Evolutionary conservation across 345 rosid species (phyloP).

Genomic region (Eucalyptus regnans): DNA sequence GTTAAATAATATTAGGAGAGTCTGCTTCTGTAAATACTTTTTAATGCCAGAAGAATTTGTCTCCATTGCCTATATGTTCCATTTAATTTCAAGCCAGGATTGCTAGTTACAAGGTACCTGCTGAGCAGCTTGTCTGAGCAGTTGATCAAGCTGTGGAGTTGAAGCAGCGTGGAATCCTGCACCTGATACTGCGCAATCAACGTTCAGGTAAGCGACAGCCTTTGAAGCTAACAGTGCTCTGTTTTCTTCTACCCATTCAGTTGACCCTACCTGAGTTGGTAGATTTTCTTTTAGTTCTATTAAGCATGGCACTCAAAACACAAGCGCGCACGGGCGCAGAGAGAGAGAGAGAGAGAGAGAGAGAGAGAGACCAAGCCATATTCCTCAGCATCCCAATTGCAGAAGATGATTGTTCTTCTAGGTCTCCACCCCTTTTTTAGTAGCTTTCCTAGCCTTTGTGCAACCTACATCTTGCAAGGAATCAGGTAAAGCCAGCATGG

Average conservation of each 20-base stretch:
- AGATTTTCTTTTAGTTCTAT: not conserved
- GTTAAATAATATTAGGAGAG: not conserved
- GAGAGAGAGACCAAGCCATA: slow-evolving; percentile 57
- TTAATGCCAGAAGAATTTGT: not conserved
- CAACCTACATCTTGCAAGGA: slow-evolving; percentile 25
- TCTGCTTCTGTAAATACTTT: not conserved
- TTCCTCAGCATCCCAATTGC: slow-evolving; percentile 95
- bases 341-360: not conserved
- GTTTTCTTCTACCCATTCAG: slow-evolving; percentile 93
- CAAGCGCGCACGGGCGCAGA: rapidly evolving
- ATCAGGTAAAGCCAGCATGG: not conserved
- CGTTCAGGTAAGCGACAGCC: slow-evolving; percentile 75
- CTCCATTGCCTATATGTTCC: not conserved
- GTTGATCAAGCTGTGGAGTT: slow-evolving; percentile 79
- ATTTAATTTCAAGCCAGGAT: not conserved
- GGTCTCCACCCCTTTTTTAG: slow-evolving; percentile 69
- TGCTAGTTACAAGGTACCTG: slow-evolving; percentile 27
- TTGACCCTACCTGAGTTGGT: slow-evolving; percentile 60
- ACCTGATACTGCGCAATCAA: slow-evolving; percentile 50
- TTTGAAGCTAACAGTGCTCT: slow-evolving; percentile 57
- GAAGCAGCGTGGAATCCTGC: slow-evolving; percentile 53
- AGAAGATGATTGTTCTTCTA: slow-evolving; percentile 54
- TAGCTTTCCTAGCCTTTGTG: slow-evolving; percentile 52
- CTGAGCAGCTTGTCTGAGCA: slow-evolving; percentile 44
- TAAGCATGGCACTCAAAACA: not conserved